Conservation (phyloP, 441 rosid species). For the Capsella rubella region DNA sequence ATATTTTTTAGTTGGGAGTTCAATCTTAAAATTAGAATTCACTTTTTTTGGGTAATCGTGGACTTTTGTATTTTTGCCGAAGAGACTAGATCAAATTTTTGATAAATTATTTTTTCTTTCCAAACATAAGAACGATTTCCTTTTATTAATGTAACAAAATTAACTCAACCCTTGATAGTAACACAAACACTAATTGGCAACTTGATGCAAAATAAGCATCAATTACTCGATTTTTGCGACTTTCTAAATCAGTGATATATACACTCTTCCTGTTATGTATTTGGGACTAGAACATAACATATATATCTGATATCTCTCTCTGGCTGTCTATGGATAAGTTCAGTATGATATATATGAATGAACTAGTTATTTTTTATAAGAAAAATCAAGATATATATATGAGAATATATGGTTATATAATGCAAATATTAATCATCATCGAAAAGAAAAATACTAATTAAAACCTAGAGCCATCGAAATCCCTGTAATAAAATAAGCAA, state of each 20-base stretch:
- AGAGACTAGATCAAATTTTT: neutral
- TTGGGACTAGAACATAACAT: neutral
- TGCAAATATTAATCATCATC: conserved; percentile 1
- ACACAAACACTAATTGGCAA: neutral
- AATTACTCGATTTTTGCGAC: neutral
- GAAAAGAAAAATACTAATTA: neutral
- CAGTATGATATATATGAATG: neutral
- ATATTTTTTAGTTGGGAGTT: too few species aligned
- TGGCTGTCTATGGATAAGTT: neutral
- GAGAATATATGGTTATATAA: neutral
- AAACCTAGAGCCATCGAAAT: conserved; percentile 1
- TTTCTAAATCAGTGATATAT: neutral
- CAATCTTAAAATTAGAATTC: too few species aligned
- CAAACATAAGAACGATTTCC: neutral
- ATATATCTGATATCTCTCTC: neutral
- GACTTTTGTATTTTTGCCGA: neutral
- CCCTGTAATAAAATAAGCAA: conserved; percentile 18
- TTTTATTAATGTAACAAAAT: neutral
- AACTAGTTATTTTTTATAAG: neutral
- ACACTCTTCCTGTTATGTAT: neutral
- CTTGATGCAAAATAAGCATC: neutral
- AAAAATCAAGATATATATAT: neutral
- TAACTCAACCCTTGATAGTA: neutral
- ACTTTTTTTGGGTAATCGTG: neutral
- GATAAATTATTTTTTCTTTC: neutral